These are phyloP conservation scores for Prunus dulcis DNA, from an alignment of 306 rosid species.

Conservation along the genomic window DNA sequence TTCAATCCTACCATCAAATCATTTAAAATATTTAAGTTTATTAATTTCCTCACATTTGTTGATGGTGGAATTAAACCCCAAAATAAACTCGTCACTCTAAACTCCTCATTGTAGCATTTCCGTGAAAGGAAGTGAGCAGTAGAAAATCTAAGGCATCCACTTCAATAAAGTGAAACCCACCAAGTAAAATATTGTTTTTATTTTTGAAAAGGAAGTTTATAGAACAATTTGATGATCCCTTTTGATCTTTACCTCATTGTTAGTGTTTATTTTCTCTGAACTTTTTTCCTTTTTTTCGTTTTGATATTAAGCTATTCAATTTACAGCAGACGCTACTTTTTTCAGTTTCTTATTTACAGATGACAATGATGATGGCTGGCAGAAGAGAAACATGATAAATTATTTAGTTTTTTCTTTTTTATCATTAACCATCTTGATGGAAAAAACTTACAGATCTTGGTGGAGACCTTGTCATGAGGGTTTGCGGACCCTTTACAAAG, in stretches of 20 bases:
- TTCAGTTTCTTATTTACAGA: background rate
- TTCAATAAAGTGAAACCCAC: background rate
- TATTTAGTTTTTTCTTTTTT: constrained; percentile 13
- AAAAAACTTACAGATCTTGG: constrained; percentile 35
- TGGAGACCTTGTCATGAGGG: constrained; percentile 45
- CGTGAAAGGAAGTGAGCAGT: background rate
- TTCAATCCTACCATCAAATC: too few relatives aligned
- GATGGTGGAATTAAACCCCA: too few relatives aligned
- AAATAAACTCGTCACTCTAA: too few relatives aligned
- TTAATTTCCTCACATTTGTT: too few relatives aligned
- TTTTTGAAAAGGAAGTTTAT: too few relatives aligned
- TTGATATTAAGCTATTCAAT: background rate
- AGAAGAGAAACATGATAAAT: constrained; percentile 10
- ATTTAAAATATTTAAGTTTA: too few relatives aligned
- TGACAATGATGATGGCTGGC: background rate
- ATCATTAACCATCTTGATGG: constrained; percentile 46
- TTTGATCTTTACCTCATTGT: background rate
- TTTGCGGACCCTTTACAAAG: constrained; percentile 81
- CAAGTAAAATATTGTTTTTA: background rate
- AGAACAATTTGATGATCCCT: background rate
- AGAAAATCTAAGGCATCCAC: background rate
- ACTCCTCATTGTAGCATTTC: too few relatives aligned
- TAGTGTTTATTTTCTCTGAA: background rate
- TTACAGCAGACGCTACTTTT: background rate
- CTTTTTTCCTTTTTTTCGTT: background rate